Evolutionary conservation across 1,139 yeast species (phyloP).

Genomic region (Nadsonia commutata): DNA sequence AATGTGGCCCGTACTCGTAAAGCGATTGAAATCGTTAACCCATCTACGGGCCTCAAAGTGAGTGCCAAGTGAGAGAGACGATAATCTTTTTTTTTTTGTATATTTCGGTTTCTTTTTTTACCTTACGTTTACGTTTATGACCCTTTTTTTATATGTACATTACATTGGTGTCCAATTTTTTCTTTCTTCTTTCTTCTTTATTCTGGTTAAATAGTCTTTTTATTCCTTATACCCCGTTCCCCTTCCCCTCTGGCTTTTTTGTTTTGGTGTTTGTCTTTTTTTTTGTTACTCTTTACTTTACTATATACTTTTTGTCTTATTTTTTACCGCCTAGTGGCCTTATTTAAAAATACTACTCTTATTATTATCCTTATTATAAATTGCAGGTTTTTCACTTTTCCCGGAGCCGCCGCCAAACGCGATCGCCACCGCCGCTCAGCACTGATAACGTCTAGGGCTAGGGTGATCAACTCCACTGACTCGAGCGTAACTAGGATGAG

Average conservation of each 20-base stretch:
- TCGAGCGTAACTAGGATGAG: too few species aligned
- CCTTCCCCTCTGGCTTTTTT: background rate
- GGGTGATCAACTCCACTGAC: too few species aligned
- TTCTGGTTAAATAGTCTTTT: too few species aligned
- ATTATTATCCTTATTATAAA: background rate
- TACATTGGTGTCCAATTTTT: background rate
- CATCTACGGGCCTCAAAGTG: slow-evolving; percentile 57
- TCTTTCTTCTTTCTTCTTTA: background rate
- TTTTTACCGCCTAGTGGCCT: background rate
- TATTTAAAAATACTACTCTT: background rate
- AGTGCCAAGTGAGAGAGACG: slow-evolving; percentile 10
- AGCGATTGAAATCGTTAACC: slow-evolving; percentile 65
- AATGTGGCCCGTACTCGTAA: slow-evolving; percentile 15
- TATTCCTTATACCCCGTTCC: too few species aligned
- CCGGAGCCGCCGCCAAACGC: too few species aligned
- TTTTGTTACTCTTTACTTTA: background rate
- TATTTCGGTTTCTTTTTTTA: background rate
- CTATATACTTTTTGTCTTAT: background rate
- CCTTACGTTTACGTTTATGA: background rate
- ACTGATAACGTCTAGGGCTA: too few species aligned
- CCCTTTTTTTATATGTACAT: too few species aligned
- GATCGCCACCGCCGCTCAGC: too few species aligned
- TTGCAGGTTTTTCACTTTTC: background rate
- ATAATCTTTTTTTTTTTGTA: background rate
- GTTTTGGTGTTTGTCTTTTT: background rate